Percentiles rank a stretch among this genome's conserved stretches.
Conservation (phyloP, 2,329 filamentous ascomycete species). For the Clarireedia sp. region DNA sequence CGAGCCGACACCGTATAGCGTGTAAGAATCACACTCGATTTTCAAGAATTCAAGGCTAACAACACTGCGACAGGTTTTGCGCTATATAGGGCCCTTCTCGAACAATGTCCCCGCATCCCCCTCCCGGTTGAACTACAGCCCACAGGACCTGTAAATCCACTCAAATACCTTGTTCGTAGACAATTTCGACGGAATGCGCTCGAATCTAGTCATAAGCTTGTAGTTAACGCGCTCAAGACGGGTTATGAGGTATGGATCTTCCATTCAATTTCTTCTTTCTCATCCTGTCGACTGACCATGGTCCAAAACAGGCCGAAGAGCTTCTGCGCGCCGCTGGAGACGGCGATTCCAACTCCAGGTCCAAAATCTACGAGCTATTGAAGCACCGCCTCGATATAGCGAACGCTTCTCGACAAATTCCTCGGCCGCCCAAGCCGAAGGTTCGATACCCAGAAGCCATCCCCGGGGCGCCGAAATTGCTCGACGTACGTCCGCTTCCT, state of each 20-base stretch:
- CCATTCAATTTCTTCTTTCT: neutral
- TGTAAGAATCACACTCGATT: slow-evolving; percentile 29
- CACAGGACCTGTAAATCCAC: slow-evolving; percentile 32
- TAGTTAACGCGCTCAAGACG: slow-evolving; percentile 53
- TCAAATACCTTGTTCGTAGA: slow-evolving; percentile 51
- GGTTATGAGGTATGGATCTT: slow-evolving; percentile 53
- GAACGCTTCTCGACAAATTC: slow-evolving; percentile 4
- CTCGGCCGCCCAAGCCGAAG: slow-evolving; percentile 3
- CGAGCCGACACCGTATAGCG: slow-evolving; percentile 43
- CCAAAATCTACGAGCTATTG: slow-evolving; percentile 28
- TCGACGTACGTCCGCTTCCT: slow-evolving; percentile 44
- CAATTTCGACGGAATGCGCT: slow-evolving; percentile 53
- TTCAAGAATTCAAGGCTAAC: neutral
- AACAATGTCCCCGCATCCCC: slow-evolving; percentile 44
- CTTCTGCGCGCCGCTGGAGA: slow-evolving; percentile 23
- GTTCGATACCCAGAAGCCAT: slow-evolving; percentile 20
- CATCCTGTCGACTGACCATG: neutral
- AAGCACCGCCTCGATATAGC: slow-evolving; percentile 19
- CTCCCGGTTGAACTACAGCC: slow-evolving; percentile 41
- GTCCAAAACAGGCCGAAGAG: slow-evolving; percentile 18
- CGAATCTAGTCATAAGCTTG: slow-evolving; percentile 50
- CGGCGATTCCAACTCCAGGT: slow-evolving; percentile 15
- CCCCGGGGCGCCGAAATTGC: slow-evolving; percentile 35
- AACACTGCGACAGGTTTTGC: slow-evolving; percentile 46
- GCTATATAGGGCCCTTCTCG: slow-evolving; percentile 63